Evolutionary conservation across 306 rosid genomes (phyloP).

Genomic region (Lithocarpus polystachyus): DNA sequence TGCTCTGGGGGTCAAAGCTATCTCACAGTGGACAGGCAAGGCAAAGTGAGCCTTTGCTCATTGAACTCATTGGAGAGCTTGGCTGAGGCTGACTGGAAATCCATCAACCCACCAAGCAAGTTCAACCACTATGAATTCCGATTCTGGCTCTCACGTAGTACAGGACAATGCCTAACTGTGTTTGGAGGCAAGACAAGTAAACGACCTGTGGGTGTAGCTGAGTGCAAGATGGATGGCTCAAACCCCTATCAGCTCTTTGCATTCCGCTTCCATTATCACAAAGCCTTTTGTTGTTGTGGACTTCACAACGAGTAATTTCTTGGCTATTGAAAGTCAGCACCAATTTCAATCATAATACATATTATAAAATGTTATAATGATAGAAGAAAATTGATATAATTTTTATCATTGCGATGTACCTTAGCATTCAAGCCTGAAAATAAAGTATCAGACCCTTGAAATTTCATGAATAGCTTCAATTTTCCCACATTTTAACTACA

Average conservation of each 20-base stretch:
- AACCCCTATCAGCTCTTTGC: conserved; percentile 32
- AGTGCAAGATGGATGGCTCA: conserved; percentile 42
- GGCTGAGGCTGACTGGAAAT: conserved; percentile 39
- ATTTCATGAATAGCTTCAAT: no score
- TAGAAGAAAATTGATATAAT: no score
- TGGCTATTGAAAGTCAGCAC: neutral
- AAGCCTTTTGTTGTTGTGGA: conserved; percentile 48
- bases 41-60: conserved; percentile 21
- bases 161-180: conserved; percentile 42
- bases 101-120: conserved; percentile 20
- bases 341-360: neutral
- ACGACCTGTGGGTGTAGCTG: conserved; percentile 22
- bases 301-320: conserved; percentile 22
- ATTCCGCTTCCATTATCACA: conserved; percentile 44
- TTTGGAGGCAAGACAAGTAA: conserved; percentile 22
- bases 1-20: conserved; percentile 31
- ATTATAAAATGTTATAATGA: no score
- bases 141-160: conserved; percentile 30
- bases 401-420: no score
- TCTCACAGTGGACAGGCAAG: conserved; percentile 36
- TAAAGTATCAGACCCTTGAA: no score
- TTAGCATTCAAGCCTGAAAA: no score
- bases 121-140: conserved; percentile 21
- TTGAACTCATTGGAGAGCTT: conserved; percentile 30
- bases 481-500: no score